Conservation (phyloP, 2,329 filamentous ascomycete species). For the Sporothrix mexicana region DNA sequence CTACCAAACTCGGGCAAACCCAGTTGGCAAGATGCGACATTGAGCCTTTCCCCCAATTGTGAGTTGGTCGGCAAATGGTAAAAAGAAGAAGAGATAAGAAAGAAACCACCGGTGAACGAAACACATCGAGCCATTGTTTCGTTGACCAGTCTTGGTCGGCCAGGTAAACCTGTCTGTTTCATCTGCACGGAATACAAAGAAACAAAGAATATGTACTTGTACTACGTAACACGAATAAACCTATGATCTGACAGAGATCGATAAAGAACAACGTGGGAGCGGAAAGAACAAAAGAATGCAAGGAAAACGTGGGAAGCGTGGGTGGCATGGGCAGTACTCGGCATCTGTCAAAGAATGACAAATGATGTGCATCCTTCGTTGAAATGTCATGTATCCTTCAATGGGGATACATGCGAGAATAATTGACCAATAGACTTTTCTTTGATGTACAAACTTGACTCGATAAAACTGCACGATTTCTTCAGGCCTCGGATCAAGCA, state of each 20-base stretch:
- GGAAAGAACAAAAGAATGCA: background rate
- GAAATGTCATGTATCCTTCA: background rate
- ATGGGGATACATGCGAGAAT: background rate
- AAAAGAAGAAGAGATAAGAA: too few species aligned
- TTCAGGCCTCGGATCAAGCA: background rate
- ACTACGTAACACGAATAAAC: background rate
- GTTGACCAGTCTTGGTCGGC: background rate
- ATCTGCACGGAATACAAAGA: background rate
- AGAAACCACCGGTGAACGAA: constrained; percentile 1
- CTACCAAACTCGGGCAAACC: background rate
- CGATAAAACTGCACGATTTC: background rate
- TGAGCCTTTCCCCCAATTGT: too few species aligned
- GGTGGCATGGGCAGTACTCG: background rate
- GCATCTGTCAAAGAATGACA: background rate
- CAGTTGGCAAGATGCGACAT: background rate
- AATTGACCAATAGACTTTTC: background rate
- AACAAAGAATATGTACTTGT: background rate
- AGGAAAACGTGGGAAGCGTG: background rate
- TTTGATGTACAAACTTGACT: background rate
- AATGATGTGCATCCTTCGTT: too few species aligned
- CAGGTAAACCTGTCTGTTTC: background rate
- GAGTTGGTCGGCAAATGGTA: too few species aligned
- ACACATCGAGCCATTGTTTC: constrained; percentile 2
- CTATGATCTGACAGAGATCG: background rate
- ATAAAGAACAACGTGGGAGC: background rate